phyloP scores from a whole-genome alignment of 2,329 filamentous ascomycete species.

The Fonsecaea erecta region DNA sequence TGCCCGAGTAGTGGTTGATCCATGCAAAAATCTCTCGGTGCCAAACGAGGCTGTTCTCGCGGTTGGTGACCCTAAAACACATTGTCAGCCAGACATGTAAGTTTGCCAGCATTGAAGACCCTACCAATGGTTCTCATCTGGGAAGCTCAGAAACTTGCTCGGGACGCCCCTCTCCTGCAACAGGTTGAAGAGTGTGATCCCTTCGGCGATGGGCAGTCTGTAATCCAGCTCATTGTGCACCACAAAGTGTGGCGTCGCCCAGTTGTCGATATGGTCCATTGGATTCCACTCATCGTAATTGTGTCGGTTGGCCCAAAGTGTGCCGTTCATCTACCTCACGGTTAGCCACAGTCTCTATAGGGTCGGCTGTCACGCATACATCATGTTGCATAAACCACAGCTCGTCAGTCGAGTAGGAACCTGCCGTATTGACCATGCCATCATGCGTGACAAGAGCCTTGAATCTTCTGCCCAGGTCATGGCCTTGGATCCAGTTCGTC shows the following conservation, averaged over 20 bases:
- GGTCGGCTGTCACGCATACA: constrained; percentile 35
- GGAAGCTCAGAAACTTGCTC: constrained; percentile 77
- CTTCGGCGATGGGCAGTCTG: constrained; percentile 79
- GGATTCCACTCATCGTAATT: constrained; percentile 74
- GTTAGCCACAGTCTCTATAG: constrained; percentile 18
- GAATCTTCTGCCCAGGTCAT: constrained; percentile 79
- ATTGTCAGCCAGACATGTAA: neutral
- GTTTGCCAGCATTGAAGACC: neutral
- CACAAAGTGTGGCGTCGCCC: constrained; percentile 80
- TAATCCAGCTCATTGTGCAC: constrained; percentile 88
- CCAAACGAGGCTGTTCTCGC: constrained; percentile 88
- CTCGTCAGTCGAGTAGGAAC: constrained; percentile 57
- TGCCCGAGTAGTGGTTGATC: constrained; percentile 60
- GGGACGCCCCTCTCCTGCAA: constrained; percentile 74
- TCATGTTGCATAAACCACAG: constrained; percentile 59
- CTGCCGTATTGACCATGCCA: constrained; percentile 71
- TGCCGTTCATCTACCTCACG: constrained; percentile 50
- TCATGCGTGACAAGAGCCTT: constrained; percentile 88
- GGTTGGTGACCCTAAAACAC: constrained; percentile 71
- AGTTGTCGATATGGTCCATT: constrained; percentile 65
- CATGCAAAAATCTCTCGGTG: constrained; percentile 80
- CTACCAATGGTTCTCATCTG: constrained; percentile 69
- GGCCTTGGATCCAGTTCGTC: constrained; percentile 85
- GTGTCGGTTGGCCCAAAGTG: constrained; percentile 60
- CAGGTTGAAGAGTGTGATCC: constrained; percentile 78